Conservation (phyloP, 108 stramenopile genomes). For the Nitzschia sp. region DNA sequence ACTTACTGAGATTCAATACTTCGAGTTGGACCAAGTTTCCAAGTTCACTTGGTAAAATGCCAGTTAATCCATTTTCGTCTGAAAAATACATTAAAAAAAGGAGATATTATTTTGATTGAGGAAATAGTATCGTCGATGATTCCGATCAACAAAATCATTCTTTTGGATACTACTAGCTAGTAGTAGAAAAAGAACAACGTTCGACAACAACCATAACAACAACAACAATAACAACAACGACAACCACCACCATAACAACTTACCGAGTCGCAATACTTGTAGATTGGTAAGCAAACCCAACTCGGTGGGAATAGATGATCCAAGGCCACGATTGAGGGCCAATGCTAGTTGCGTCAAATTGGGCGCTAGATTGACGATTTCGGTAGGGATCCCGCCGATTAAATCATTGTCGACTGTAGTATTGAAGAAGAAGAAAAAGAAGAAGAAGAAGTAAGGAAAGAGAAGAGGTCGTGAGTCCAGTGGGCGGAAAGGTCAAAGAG, state of each 20-base stretch:
- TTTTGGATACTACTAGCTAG: too few relatives aligned
- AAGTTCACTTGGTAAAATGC: background rate
- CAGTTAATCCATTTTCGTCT: background rate
- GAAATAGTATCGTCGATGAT: too few relatives aligned
- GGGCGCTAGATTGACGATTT: background rate
- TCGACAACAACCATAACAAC: too few relatives aligned
- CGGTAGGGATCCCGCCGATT: background rate
- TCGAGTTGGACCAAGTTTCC: background rate
- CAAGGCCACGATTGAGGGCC: background rate
- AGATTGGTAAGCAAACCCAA: background rate
- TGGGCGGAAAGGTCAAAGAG: too few relatives aligned
- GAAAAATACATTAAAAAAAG: background rate
- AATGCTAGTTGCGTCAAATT: background rate
- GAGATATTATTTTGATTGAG: background rate
- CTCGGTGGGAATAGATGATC: background rate
- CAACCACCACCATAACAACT: background rate
- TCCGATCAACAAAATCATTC: too few relatives aligned
- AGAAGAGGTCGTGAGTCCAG: background rate
- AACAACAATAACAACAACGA: background rate
- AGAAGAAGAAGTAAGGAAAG: too few relatives aligned
- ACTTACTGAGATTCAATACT: background rate
- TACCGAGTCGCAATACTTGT: background rate
- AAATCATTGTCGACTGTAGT: background rate
- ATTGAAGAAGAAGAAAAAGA: background rate
- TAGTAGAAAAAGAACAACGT: background rate